phyloP scores from a whole-genome alignment of 805 yeast species.

The Sugiyamaella boreocaroliniensis region DNA sequence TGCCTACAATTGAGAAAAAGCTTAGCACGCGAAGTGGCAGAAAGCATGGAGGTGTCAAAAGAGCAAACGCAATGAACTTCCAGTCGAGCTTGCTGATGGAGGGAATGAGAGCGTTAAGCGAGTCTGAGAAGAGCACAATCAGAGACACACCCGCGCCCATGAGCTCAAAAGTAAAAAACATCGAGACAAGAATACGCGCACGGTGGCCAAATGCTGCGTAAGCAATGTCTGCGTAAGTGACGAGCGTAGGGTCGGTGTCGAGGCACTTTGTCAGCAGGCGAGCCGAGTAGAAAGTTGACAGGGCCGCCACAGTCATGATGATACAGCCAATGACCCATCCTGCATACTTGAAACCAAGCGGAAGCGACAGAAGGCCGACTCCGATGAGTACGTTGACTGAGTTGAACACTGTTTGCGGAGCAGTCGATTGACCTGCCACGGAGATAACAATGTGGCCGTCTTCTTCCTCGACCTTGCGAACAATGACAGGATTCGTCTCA shows the following conservation, averaged over 20 bases:
- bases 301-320: conserved; percentile 53
- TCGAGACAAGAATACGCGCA: conserved; percentile 68
- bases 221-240: conserved; percentile 86
- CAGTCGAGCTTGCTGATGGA: conserved; percentile 45
- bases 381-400: conserved; percentile 62
- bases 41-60: conserved; percentile 74
- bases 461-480: conserved; percentile 59
- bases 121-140: conserved; percentile 78
- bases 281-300: conserved; percentile 71
- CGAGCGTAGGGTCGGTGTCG: conserved; percentile 71
- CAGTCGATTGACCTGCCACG: conserved; percentile 74
- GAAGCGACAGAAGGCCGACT: conserved; percentile 59
- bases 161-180: conserved; percentile 69
- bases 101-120: conserved; percentile 64
- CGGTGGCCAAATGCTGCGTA: conserved; percentile 74
- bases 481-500: conserved; percentile 45
- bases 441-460: conserved; percentile 68
- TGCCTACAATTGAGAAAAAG: conserved; percentile 62
- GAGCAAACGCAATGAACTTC: conserved; percentile 49
- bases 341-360: conserved; percentile 56
- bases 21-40: conserved; percentile 70
- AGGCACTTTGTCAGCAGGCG: conserved; percentile 63
- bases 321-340: conserved; percentile 59
- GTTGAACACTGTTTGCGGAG: conserved; percentile 63
- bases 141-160: conserved; percentile 77